Evolutionary conservation across 371 early-diverging fungal genomes (phyloP).

Genomic region (Mortierella sp.): DNA sequence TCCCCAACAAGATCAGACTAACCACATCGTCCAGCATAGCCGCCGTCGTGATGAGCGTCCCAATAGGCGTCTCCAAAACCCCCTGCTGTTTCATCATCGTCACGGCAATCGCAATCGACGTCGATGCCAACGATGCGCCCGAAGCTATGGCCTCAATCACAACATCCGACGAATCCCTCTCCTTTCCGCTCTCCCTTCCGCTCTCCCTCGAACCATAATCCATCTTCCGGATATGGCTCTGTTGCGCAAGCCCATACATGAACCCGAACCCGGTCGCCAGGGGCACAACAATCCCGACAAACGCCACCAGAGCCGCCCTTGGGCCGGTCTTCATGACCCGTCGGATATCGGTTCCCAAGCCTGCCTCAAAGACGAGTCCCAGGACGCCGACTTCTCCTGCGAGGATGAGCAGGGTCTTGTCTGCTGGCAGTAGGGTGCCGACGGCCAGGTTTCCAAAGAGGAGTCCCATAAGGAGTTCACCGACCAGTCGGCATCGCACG

Average conservation of each 20-base stretch:
- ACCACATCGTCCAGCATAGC: slow-evolving; percentile 41
- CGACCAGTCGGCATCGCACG: slow-evolving; percentile 31
- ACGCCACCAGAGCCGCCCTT: slow-evolving; percentile 18
- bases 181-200: neutral
- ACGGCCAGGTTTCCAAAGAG: slow-evolving; percentile 35
- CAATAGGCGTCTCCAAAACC: slow-evolving; percentile 26
- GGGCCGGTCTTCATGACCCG: slow-evolving; percentile 17
- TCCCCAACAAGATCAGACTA: slow-evolving; percentile 35
- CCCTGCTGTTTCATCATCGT: slow-evolving; percentile 42
- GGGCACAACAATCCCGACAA: slow-evolving; percentile 24
- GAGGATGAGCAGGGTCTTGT: slow-evolving; percentile 29
- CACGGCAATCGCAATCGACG: slow-evolving; percentile 39
- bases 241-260: slow-evolving; percentile 17
- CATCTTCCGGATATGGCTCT: neutral
- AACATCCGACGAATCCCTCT: neutral
- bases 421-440: slow-evolving; percentile 15
- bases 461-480: slow-evolving; percentile 38
- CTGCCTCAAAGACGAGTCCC: slow-evolving; percentile 38
- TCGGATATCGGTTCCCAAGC: slow-evolving; percentile 19
- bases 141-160: slow-evolving; percentile 30
- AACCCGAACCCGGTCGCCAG: slow-evolving; percentile 37
- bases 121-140: slow-evolving; percentile 41
- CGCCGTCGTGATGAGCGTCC: slow-evolving; percentile 43
- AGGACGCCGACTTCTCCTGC: slow-evolving; percentile 40
- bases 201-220: neutral